Evolutionary conservation across 1,284 basidiomycete species (phyloP).

Genomic region (Sporisorium reilianum): DNA sequence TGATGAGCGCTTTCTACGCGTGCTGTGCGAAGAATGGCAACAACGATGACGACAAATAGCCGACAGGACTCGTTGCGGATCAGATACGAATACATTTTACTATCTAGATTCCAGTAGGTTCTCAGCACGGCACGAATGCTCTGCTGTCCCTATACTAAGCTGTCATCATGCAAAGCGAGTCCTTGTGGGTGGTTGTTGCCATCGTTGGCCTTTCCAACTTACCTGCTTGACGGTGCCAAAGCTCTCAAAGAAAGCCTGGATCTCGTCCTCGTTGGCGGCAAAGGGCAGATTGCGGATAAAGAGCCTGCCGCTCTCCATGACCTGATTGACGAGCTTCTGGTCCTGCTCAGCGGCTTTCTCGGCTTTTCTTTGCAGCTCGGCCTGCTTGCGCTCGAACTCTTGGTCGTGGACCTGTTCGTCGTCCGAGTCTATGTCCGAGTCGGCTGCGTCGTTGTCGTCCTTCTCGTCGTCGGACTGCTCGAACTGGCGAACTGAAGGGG

Average conservation of each 20-base stretch:
- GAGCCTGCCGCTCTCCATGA: conserved; percentile 82
- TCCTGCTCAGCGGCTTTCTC: conserved; percentile 53
- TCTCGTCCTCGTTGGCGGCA: conserved; percentile 80
- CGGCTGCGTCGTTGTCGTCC: conserved; percentile 25
- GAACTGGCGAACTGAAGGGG: conserved; percentile 45
- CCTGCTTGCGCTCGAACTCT: conserved; percentile 35
- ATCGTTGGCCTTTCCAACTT: conserved; percentile 30
- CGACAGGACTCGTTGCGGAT: conserved; percentile 23
- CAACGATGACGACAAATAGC: conserved; percentile 10
- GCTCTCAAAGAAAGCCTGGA: conserved; percentile 77
- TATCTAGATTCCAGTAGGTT: conserved; percentile 67
- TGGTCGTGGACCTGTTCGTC: conserved; percentile 39
- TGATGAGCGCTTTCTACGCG: neutral
- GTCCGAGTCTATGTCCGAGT: conserved; percentile 29
- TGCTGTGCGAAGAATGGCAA: neutral
- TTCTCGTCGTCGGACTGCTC: conserved; percentile 65
- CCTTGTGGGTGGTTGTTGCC: neutral
- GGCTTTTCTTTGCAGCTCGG: conserved; percentile 36
- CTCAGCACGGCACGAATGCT: conserved; percentile 54
- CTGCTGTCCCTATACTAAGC: conserved; percentile 68
- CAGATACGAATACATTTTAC: conserved; percentile 57
- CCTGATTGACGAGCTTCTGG: conserved; percentile 72
- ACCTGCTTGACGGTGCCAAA: conserved; percentile 78
- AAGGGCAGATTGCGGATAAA: conserved; percentile 94
- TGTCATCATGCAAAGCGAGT: conserved; percentile 54